Percentiles rank a stretch among this genome's conserved stretches.
Conservation (phyloP, 257 asterid species). For the Nicotiana tomentosiformis region DNA sequence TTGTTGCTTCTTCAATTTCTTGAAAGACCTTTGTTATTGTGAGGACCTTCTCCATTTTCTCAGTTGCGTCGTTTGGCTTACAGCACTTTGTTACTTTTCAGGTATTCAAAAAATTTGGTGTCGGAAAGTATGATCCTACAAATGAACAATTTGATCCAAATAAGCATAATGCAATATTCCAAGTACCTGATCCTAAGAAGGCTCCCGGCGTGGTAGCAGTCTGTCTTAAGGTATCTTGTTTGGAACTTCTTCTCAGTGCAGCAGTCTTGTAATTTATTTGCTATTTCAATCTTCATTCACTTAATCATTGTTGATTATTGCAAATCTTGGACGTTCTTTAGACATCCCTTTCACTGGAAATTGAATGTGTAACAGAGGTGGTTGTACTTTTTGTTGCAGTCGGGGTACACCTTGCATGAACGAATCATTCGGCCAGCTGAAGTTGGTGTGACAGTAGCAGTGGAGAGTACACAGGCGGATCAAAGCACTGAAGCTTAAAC, state of each 20-base stretch:
- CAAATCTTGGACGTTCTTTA: background rate
- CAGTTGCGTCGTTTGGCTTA: background rate
- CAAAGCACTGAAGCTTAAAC: constrained; percentile 22
- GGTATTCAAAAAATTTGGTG: constrained; percentile 82
- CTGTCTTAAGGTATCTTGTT: constrained; percentile 68
- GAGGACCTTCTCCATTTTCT: background rate
- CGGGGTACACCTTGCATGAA: constrained; percentile 68
- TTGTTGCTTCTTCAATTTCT: background rate
- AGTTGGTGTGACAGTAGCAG: constrained; percentile 69
- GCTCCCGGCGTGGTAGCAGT: constrained; percentile 68
- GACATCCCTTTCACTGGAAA: background rate
- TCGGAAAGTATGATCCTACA: constrained; percentile 57
- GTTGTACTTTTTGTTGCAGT: constrained; percentile 28
- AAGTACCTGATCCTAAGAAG: constrained; percentile 88
- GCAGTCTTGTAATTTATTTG: background rate
- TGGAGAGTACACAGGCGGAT: constrained; percentile 27
- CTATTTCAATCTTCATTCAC: background rate
- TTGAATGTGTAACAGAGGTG: background rate
- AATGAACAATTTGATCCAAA: constrained; percentile 89
- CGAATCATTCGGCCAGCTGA: constrained; percentile 86
- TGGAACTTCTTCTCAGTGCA: background rate
- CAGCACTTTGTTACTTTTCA: constrained; percentile 12
- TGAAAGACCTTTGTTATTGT: background rate
- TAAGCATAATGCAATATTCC: constrained; percentile 88
- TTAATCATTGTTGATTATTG: background rate